Evolutionary conservation across 805 yeast species (phyloP).

Genomic region (Lipomyces sp.): DNA sequence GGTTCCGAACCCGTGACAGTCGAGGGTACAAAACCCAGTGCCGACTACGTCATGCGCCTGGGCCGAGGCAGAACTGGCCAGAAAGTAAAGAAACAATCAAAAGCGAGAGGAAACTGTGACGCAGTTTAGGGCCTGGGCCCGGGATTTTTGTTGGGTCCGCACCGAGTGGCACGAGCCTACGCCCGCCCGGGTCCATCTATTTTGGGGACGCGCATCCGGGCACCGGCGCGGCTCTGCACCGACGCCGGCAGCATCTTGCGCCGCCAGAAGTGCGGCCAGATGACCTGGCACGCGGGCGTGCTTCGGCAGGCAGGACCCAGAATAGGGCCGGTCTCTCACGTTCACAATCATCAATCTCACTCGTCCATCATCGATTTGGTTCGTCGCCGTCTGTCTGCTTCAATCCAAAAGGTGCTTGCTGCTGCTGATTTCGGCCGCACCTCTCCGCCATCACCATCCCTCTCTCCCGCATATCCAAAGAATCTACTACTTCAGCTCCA

Average conservation of each 20-base stretch:
- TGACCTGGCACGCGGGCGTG: conserved; percentile 2
- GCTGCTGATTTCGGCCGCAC: neutral
- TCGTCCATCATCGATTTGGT: neutral
- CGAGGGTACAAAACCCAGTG: too few species aligned
- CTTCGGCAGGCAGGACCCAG: neutral
- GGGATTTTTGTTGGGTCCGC: neutral
- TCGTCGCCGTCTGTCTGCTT: neutral
- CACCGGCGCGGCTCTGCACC: neutral
- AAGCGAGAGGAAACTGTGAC: too few species aligned
- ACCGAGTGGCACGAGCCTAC: neutral
- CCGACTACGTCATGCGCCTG: too few species aligned
- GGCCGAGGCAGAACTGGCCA: too few species aligned
- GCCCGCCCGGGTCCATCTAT: neutral
- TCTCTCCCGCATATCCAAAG: neutral
- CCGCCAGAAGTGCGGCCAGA: neutral
- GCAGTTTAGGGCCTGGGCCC: neutral
- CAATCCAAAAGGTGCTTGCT: neutral
- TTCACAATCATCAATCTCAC: neutral
- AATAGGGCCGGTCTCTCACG: neutral
- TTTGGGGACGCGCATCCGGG: neutral
- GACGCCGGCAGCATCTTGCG: neutral
- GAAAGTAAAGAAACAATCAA: too few species aligned
- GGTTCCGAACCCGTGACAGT: too few species aligned
- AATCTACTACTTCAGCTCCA: neutral
- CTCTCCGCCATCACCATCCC: neutral